Base-by-base conservation (phyloP, 1,139 yeast genomes). In the Yamadazyma mexicana region DNA sequence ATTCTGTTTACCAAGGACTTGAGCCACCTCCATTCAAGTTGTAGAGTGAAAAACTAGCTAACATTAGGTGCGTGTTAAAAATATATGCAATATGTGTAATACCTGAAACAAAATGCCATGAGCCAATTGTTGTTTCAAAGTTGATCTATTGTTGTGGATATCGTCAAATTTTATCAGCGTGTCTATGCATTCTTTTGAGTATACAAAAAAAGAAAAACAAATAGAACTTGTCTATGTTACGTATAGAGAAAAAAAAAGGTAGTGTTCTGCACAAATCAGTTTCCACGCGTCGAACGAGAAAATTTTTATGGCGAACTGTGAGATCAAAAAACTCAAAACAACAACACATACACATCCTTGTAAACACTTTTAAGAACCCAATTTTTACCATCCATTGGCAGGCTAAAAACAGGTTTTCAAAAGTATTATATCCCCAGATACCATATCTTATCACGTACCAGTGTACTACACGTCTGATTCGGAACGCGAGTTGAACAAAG, bases 1-100 rank as follows among this genome's bases (percentile, higher is more conserved):
- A 58, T 10, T 49, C 51, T 6, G 72, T 66, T n/a, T 70, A 70
- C 46, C 66, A 69, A 48, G 70, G 72, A 2, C 55, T 70, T 44
- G 56, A 48, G 33, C 50, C 55, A 31, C 75, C 75, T 6, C 35
- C 39, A 4, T 42, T 42, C 32, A 42, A 42, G 33, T 37, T 42
- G 31, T 30, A 30, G 33, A 17, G n/a, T 17, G 9, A 17, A n/a
- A 18, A 30, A 18, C 10, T 9, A 29, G 31, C 3, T 26, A 17
- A 9, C 5, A 12, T 5, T n/a, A n/a, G n/a, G n/a, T n/a, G n/a
- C n/a, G n/a, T n/a, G n/a, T n/a, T n/a, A n/a, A n/a, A n/a, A n/a
- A n/a, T n/a, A n/a, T n/a, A n/a, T n/a, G n/a, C n/a, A n/a, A n/a
- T n/a, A n/a, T n/a, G n/a, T n/a, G n/a, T n/a, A n/a, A n/a, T n/a